Evolutionary conservation across 345 rosid genomes (phyloP), one percentile per base, ranked within the genome.

Genomic region (Corymbia maculata): DNA sequence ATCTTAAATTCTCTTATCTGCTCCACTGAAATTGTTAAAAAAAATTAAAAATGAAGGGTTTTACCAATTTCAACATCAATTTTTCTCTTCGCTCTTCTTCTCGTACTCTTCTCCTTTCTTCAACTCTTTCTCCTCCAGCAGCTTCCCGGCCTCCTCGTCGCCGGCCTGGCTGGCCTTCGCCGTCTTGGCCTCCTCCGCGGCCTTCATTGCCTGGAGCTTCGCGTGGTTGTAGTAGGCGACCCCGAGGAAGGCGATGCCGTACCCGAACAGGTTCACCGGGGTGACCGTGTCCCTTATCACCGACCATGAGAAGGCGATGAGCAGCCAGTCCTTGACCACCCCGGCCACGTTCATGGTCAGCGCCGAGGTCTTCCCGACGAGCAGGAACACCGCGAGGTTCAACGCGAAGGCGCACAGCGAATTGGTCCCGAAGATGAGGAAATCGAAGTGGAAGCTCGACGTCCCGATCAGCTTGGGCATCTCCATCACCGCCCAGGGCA

Each of bases 401-500:
- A 75, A 49, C 14, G 82, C 82, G 82, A 75, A 75, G 47, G 82
- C 82, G 82, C 82, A 75, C 49, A 75, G 82, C 8, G 82, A 75
- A 49, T 75, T 75, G 24, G 82, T 75, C 7, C 82, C 82, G 82
- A 75, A 75, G 82, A 75, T 12, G 49, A 75, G 49, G 82, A 75
- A 22, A 75, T 75, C 82, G 26, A 75, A 75, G 82, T 75, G 82
- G 82, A 75, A 75, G 82, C 49, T 75, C 49, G 82, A 75, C 14
- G 47, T 88, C 66, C 88, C 92, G 85, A 93, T 91, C 91, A 90
- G 93, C 5, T 21, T 89, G 47, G 94, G 93, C 17, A 93, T 90
- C 44, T 93, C 91, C 85, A 87, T 91, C 86, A 93, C 94, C 1
- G 94, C 94, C 79, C 92, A 91, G 4, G 94, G 94, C 2, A 92